These are phyloP conservation scores for Geum urbanum DNA, from an alignment of 306 rosid species.

Conservation along the genomic window DNA sequence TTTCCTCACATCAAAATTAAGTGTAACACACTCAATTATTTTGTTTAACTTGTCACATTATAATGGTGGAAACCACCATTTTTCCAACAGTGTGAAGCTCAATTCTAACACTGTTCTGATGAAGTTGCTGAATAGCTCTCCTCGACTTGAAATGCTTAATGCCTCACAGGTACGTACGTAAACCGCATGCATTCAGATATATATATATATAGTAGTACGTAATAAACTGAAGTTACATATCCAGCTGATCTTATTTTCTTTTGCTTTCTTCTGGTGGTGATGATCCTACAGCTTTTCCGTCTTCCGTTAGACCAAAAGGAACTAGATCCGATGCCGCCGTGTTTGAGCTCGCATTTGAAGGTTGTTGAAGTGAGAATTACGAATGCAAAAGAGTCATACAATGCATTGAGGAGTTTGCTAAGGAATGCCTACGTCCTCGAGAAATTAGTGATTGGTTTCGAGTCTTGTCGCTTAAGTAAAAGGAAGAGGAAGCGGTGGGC, in stretches of 20 bases:
- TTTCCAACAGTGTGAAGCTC: no score
- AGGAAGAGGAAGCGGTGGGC: background rate
- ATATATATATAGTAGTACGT: no score
- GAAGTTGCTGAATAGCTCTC: background rate
- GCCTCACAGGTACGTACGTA: background rate
- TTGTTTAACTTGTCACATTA: no score
- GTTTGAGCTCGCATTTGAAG: no score
- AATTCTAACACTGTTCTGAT: background rate
- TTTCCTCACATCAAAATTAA: no score
- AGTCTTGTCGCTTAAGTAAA: no score
- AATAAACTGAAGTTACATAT: no score
- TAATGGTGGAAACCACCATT: no score
- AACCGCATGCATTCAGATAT: no score
- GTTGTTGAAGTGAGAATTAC: no score
- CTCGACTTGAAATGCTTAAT: background rate
- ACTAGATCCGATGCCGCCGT: background rate
- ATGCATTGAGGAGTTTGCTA: background rate
- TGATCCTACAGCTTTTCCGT: background rate
- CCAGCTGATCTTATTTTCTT: background rate
- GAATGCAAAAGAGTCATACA: no score
- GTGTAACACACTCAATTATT: no score
- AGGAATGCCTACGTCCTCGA: background rate
- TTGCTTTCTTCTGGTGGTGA: background rate
- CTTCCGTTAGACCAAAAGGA: background rate
- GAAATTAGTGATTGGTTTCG: background rate